Base-by-base conservation (phyloP, 192 early-diverging fungal species). In the Backusella psychrophila region DNA sequence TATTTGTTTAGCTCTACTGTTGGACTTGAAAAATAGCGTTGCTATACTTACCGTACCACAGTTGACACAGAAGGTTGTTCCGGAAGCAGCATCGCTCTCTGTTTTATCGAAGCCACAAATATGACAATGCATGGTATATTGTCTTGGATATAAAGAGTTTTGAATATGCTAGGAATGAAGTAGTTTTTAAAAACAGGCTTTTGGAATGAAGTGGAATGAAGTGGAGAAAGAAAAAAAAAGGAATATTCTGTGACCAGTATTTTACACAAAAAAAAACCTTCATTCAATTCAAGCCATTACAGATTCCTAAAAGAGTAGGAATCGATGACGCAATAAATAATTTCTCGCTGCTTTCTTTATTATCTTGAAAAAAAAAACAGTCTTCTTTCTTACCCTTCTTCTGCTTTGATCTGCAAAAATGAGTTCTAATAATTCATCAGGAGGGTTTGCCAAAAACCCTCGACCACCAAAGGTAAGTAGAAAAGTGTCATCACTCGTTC, bases 391-490 rank as follows among this genome's bases (percentile, higher is more conserved):
- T 73, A 15, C 23, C 9, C 36, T 56, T 56, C 12, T 33, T 29
- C 38, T 63, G 36, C 36, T 65, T 63, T 41, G 15, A 31, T 52
- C 29, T 21, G 14, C 35, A 41, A 46, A 35, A n/a, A 76, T 76
- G 75, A 53, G 69, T 41, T 39, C 75, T 17, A 66, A 66, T 59
- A 46, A 76, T 31, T 70, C 75, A n/a, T 70, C 75, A n/a, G 69
- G 75, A 70, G 75, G 75, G 33, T 76, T 76, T 38, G 75, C 67
- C 23, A 81, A 81, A 56, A 81, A 81, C 39, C 80, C 80, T 35
- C 46, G 80, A 73, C 80, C 80, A 34, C 80, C 80, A 68, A 81
- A 82, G 74, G 78, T 75, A 79, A 36, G 11, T 52, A 9, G 66
- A 33, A 52, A 66, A 19, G 26, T 21, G 8, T 34, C n/a, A 12